Conservation (phyloP, 257 asterid species). For the Fraxinus cuspidata region DNA sequence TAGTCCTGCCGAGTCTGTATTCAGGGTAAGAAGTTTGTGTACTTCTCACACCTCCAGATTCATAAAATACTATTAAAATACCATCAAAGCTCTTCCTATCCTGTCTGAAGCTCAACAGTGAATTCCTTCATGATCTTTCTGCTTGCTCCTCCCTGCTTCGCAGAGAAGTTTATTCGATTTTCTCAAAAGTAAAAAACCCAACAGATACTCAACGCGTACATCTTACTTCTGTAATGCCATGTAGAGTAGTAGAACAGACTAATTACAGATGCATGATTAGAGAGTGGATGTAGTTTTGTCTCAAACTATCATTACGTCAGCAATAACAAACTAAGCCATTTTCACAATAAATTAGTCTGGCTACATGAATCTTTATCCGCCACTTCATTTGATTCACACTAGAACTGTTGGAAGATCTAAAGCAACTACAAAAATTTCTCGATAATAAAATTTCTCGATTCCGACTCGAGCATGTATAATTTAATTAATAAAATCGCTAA, state of each 20-base stretch:
- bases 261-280: neutral
- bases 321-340: neutral
- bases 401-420: neutral
- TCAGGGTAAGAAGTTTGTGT: neutral
- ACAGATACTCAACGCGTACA: neutral
- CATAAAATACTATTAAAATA: neutral
- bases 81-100: neutral
- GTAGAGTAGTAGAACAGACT: neutral
- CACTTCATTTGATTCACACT: neutral
- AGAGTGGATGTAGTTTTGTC: neutral
- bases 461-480: neutral
- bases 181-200: neutral
- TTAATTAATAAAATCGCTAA: no score
- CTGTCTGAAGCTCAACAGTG: neutral
- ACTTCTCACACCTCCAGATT: neutral
- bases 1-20: neutral
- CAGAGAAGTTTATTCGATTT: neutral
- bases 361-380: neutral
- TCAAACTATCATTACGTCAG: neutral
- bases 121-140: neutral
- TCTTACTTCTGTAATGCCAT: neutral
- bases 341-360: neutral
- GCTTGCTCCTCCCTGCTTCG: neutral
- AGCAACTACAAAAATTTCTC: neutral
- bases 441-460: no score